A percentile compares a stretch with the other conserved stretches of the same genome.
Conservation (phyloP, 495 filamentous ascomycete species). For the Eremomyces bilateralis region DNA sequence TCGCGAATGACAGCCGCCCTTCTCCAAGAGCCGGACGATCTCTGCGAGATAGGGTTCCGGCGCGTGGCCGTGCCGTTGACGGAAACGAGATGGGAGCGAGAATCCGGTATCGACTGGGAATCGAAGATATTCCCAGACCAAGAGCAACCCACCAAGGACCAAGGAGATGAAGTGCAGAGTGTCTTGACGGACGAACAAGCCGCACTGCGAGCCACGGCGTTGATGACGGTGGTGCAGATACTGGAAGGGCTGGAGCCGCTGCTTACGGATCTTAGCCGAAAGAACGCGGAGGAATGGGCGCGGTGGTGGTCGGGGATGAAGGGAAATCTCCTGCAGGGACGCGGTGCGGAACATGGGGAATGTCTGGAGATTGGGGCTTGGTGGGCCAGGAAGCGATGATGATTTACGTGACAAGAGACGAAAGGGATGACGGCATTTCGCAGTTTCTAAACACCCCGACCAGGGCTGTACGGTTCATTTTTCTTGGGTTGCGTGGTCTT, state of each 20-base stretch:
- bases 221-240: conserved; percentile 64
- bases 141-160: conserved; percentile 17
- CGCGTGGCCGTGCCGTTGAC: conserved; percentile 73
- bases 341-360: conserved; percentile 63
- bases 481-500: no score
- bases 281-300: conserved; percentile 84
- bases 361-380: conserved; percentile 88
- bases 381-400: conserved; percentile 50
- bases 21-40: conserved; percentile 51
- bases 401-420: background rate
- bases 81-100: conserved; percentile 25
- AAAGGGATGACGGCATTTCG: no score
- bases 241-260: conserved; percentile 75
- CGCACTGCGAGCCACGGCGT: conserved; percentile 54
- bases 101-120: conserved; percentile 29
- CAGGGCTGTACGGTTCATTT: no score
- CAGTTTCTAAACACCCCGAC: no score
- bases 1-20: conserved; percentile 56
- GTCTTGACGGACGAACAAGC: conserved; percentile 48
- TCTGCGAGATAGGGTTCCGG: conserved; percentile 48
- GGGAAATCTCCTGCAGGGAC: conserved; percentile 55
- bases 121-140: conserved; percentile 8
- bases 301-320: conserved; percentile 76
- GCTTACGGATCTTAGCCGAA: conserved; percentile 59
- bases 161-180: conserved; percentile 15